Evolutionary conservation across 2,329 filamentous ascomycete genomes (phyloP).

Genomic region (Fusarium sp.): DNA sequence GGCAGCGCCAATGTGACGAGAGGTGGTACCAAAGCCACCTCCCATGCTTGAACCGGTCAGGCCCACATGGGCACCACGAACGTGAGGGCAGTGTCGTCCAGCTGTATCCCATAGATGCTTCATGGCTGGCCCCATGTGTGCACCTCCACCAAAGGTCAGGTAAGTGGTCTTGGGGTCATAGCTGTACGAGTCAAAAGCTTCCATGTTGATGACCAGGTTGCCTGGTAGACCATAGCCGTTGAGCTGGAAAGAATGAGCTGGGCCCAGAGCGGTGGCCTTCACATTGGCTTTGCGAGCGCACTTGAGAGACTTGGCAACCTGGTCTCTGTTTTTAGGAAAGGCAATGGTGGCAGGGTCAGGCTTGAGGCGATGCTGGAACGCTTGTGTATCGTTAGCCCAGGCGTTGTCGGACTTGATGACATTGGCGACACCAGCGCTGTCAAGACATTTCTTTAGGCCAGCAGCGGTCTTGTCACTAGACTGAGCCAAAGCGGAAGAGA

Average conservation of each 20-base stretch:
- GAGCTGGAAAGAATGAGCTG: slow-evolving; percentile 41
- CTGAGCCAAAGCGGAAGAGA: slow-evolving; percentile 8
- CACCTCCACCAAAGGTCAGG: slow-evolving; percentile 40
- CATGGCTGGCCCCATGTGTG: slow-evolving; percentile 37
- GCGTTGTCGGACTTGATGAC: slow-evolving; percentile 35
- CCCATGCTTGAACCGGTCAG: slow-evolving; percentile 40
- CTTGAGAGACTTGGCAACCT: slow-evolving; percentile 38
- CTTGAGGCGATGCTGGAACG: slow-evolving; percentile 40
- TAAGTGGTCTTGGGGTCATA: slow-evolving; percentile 32
- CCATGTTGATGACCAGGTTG: slow-evolving; percentile 43
- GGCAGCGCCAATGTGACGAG: slow-evolving; percentile 32
- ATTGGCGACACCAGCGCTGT: slow-evolving; percentile 31
- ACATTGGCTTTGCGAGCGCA: slow-evolving; percentile 41
- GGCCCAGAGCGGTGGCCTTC: slow-evolving; percentile 38
- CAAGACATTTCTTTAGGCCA: slow-evolving; percentile 27
- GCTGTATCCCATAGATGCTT: slow-evolving; percentile 44
- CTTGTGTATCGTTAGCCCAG: slow-evolving; percentile 28
- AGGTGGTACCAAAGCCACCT: slow-evolving; percentile 39
- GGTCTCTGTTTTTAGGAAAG: slow-evolving; percentile 33
- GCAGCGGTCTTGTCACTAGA: slow-evolving; percentile 1
- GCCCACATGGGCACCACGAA: slow-evolving; percentile 41
- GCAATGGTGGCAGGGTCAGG: slow-evolving; percentile 39
- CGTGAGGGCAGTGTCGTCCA: slow-evolving; percentile 42
- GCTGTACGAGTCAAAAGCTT: slow-evolving; percentile 37
- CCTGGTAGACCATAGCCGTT: slow-evolving; percentile 38